These are phyloP conservation scores for Boletus subparvulus DNA, from an alignment of 768 basidiomycete genomes.

Conservation along the genomic window DNA sequence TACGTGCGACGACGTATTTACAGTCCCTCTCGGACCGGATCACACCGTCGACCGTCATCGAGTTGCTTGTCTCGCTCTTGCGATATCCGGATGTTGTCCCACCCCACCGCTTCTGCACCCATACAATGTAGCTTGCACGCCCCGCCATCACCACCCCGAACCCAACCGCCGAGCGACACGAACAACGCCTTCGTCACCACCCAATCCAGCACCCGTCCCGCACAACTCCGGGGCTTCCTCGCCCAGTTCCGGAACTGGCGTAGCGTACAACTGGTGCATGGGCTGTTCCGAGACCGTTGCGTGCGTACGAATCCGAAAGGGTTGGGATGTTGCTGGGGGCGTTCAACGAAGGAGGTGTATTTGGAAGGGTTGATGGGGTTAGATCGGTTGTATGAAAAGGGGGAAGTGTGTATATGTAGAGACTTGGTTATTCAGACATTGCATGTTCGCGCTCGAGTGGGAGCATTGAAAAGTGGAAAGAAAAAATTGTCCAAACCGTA, in stretches of 20 bases:
- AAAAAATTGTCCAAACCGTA: no score
- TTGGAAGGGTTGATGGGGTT: conserved; percentile 76
- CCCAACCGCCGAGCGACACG: background rate
- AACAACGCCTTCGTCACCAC: conserved; percentile 16
- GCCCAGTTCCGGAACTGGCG: conserved; percentile 86
- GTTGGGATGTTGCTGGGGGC: conserved; percentile 77
- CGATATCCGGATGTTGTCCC: conserved; percentile 67
- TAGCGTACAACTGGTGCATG: conserved; percentile 84
- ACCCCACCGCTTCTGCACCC: no score
- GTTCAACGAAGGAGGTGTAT: conserved; percentile 76
- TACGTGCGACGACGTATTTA: no score
- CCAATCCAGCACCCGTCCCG: conserved; percentile 51
- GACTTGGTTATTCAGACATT: no score
- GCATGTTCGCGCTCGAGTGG: no score
- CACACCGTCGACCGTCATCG: conserved; percentile 83
- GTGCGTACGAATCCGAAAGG: conserved; percentile 77
- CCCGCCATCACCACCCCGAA: conserved; percentile 60
- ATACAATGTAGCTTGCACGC: conserved; percentile 44
- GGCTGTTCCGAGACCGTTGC: conserved; percentile 83
- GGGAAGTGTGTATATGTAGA: conserved; percentile 38
- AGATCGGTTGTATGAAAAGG: conserved; percentile 75
- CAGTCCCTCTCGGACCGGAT: conserved; percentile 83
- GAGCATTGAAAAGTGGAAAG: no score
- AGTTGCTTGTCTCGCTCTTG: conserved; percentile 82
- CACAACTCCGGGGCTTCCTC: conserved; percentile 90